Conservation (phyloP, 306 rosid genomes). For the Cyamopsis tetragonoloba region DNA sequence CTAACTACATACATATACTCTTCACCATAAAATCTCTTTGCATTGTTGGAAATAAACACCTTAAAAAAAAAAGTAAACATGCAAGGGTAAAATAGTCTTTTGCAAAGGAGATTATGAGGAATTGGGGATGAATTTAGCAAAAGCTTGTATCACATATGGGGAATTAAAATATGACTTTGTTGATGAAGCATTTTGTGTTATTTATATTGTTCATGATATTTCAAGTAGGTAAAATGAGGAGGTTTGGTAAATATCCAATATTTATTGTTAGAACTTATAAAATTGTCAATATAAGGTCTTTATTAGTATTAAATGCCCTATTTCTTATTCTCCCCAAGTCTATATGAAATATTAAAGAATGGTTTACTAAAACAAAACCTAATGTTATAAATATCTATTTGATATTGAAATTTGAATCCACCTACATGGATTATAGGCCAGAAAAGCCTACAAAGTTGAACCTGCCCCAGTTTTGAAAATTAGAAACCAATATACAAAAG, state of each 20-base stretch:
- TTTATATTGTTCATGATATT: not conserved
- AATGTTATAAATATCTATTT: not conserved
- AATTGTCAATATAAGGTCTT: not conserved
- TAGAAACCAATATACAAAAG: not conserved
- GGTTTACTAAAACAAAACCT: not conserved
- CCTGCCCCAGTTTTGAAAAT: not conserved
- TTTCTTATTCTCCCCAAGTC: not conserved
- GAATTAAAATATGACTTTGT: no score
- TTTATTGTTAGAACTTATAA: not conserved
- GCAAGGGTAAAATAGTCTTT: not conserved
- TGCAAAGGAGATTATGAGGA: not conserved
- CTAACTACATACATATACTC: conserved; percentile 1
- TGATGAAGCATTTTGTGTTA: conserved; percentile 11
- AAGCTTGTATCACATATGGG: not conserved
- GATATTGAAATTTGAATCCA: not conserved
- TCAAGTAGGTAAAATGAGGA: not conserved
- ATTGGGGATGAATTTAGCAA: conserved; percentile 1
- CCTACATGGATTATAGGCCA: not conserved
- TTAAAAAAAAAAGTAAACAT: not conserved
- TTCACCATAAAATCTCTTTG: not conserved
- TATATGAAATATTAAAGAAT: not conserved
- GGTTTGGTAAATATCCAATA: conserved; percentile 22
- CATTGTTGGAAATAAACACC: not conserved
- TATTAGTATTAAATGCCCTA: not conserved
- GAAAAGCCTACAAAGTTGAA: not conserved